A percentile compares a stretch with the other conserved stretches of the same genome.
phyloP scores from a whole-genome alignment of 345 rosid species.

The Camelina laxa region DNA sequence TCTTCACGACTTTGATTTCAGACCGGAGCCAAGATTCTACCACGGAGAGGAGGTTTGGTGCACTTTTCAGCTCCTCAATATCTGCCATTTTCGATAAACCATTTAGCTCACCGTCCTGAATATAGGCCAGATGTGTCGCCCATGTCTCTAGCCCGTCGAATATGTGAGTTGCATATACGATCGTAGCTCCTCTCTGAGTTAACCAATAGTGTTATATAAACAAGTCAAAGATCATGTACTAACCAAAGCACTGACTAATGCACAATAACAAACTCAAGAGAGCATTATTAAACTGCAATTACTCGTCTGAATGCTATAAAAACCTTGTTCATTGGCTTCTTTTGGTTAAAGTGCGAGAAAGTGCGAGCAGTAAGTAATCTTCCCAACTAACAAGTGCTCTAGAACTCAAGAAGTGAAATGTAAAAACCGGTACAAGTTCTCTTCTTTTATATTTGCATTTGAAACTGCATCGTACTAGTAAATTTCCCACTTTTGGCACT shows the following conservation, averaged over 20 bases:
- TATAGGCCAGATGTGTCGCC: slow-evolving; percentile 88
- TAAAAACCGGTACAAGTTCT: not conserved
- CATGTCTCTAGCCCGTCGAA: slow-evolving; percentile 92
- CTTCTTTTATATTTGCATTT: not conserved
- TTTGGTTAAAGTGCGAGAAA: not conserved
- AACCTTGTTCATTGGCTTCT: not conserved
- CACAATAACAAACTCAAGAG: slow-evolving; percentile 2
- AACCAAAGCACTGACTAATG: not conserved
- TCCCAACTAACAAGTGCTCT: not conserved
- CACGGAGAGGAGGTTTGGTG: slow-evolving; percentile 75
- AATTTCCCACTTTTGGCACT: not conserved
- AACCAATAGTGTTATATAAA: not conserved
- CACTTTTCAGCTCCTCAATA: slow-evolving; percentile 63
- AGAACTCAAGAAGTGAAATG: not conserved
- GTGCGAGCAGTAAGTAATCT: not conserved
- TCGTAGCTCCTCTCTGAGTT: slow-evolving; percentile 79
- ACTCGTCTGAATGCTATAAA: not conserved
- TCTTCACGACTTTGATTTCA: slow-evolving; percentile 65
- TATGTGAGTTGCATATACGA: slow-evolving; percentile 90
- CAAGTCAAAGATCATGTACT: slow-evolving; percentile 26
- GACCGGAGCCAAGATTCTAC: slow-evolving; percentile 89
- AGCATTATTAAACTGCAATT: not conserved
- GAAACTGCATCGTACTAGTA: not conserved
- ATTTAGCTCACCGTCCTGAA: slow-evolving; percentile 79
- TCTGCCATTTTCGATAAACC: slow-evolving; percentile 61